Conservation (phyloP, 2,329 filamentous ascomycete species). For the Myriosclerotinia curreyana region DNA sequence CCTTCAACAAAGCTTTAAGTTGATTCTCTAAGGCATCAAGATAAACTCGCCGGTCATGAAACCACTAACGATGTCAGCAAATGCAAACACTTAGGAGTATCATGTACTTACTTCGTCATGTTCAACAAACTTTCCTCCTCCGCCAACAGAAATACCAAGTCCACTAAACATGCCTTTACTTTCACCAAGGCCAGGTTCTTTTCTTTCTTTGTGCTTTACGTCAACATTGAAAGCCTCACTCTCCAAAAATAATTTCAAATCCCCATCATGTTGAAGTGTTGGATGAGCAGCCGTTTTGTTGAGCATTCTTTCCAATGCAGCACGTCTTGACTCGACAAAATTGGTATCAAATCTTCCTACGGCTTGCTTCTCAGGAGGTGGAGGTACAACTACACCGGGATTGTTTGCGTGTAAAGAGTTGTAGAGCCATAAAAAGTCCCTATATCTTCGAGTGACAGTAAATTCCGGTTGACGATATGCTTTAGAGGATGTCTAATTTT, state of each 20-base stretch:
- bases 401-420: constrained; percentile 92
- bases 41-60: constrained; percentile 93
- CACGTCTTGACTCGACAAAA: constrained; percentile 89
- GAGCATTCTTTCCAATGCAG: constrained; percentile 93
- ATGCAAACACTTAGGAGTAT: not conserved
- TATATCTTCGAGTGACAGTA: constrained; percentile 87
- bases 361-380: constrained; percentile 95
- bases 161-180: constrained; percentile 91
- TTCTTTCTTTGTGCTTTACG: constrained; percentile 94
- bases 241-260: constrained; percentile 94
- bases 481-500: constrained; percentile 79
- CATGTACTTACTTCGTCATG: constrained; percentile 76
- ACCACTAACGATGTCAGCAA: constrained; percentile 63
- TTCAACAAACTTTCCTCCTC: constrained; percentile 86
- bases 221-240: constrained; percentile 95
- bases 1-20: constrained; percentile 84
- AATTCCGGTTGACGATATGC: constrained; percentile 92
- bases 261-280: constrained; percentile 85
- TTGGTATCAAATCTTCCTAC: constrained; percentile 94
- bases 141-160: constrained; percentile 74
- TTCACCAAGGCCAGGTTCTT: constrained; percentile 80
- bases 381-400: constrained; percentile 90
- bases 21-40: constrained; percentile 91
- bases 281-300: constrained; percentile 92
- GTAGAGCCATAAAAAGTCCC: constrained; percentile 97